phyloP scores from a whole-genome alignment of 169 alveolate species.

The Cryptosporidium viatorum region DNA sequence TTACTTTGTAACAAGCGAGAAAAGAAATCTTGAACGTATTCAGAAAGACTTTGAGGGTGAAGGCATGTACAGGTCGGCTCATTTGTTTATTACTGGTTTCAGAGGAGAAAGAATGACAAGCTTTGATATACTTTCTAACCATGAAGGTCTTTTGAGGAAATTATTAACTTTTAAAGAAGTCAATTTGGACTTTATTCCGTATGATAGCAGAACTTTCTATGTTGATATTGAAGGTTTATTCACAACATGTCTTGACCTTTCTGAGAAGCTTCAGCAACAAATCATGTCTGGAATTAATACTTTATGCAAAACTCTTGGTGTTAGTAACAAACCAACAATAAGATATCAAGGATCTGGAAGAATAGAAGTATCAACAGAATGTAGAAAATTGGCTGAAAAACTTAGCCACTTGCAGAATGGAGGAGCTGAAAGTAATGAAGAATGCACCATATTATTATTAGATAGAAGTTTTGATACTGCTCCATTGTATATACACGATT shows the following conservation, averaged over 20 bases:
- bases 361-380: conserved; percentile 8
- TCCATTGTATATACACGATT: conserved; percentile 85
- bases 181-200: conserved; percentile 83
- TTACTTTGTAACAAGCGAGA: conserved; percentile 79
- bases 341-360: conserved; percentile 40
- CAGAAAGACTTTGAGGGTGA: conserved; percentile 32
- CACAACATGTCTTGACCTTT: conserved; percentile 27
- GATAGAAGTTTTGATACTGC: conserved; percentile 84
- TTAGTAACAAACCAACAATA: conserved; percentile 30
- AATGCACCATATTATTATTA: conserved; percentile 77
- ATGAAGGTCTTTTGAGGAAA: conserved; percentile 7
- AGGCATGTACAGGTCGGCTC: conserved; percentile 59
- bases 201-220: conserved; percentile 82
- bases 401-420: conserved; percentile 18
- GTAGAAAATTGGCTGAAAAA: conserved; percentile 43
- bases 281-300: conserved; percentile 58
- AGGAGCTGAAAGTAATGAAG: conserved; percentile 40
- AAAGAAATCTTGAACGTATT: conserved; percentile 3
- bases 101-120: conserved; percentile 6
- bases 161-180: conserved; percentile 68
- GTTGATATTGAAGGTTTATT: conserved; percentile 32
- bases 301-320: conserved; percentile 62
- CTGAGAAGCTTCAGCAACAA: neutral
- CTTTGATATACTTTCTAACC: conserved; percentile 18
- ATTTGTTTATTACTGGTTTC: conserved; percentile 54